These are phyloP conservation scores for Fusarium continuum DNA, from an alignment of 2,329 filamentous ascomycete genomes.

Conservation along the genomic window DNA sequence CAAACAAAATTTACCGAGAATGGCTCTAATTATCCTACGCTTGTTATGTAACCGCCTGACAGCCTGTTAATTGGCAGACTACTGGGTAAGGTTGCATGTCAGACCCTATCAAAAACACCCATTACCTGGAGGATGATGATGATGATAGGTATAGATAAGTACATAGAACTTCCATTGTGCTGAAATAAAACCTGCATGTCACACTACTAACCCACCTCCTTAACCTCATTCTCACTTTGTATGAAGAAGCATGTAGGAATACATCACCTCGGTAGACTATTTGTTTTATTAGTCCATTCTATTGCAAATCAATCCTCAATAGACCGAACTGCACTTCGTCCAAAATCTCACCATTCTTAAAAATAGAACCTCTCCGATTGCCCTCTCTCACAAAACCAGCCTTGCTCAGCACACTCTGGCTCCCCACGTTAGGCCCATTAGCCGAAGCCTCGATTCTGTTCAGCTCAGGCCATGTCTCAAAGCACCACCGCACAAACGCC, in stretches of 20 bases:
- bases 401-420: conserved; percentile 54
- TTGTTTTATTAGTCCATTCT: not conserved
- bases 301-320: conserved; percentile 48
- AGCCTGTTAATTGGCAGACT: not conserved
- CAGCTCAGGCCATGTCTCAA: conserved; percentile 53
- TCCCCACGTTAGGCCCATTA: conserved; percentile 53
- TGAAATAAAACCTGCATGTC: not conserved
- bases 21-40: too few relatives aligned
- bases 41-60: too few relatives aligned
- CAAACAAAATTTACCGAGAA: not conserved
- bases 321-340: conserved; percentile 53
- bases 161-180: not conserved
- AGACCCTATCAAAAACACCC: too few relatives aligned
- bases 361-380: conserved; percentile 50
- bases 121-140: too few relatives aligned
- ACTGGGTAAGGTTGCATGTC: too few relatives aligned
- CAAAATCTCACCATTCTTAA: conserved; percentile 53
- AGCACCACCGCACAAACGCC: conserved; percentile 56
- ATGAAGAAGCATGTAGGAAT: not conserved
- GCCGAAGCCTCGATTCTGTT: conserved; percentile 54
- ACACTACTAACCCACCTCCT: too few relatives aligned
- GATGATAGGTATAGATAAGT: too few relatives aligned
- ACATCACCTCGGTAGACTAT: not conserved
- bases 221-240: not conserved
- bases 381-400: conserved; percentile 58